Percentiles rank a stretch among this genome's conserved stretches.
Conservation (phyloP, 1,284 basidiomycete genomes). For the Papiliotrema flavescens region DNA sequence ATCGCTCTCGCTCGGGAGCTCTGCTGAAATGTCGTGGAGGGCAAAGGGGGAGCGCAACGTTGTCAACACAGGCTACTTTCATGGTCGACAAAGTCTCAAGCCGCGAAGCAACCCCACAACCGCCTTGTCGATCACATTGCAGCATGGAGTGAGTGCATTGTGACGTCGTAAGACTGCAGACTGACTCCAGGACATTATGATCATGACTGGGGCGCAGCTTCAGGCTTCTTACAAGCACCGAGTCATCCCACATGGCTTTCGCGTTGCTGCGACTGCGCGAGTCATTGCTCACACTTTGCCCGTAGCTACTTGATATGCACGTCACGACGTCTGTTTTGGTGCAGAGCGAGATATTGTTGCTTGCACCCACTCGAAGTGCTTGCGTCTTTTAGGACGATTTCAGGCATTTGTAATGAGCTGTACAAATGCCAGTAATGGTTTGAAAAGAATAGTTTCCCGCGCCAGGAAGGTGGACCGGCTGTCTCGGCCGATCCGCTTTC, state of each 20-base stretch:
- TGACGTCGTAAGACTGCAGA: too few species aligned
- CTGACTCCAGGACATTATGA: conserved; percentile 33
- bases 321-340: too few species aligned
- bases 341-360: too few species aligned
- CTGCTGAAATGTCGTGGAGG: conserved; percentile 39
- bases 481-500: too few species aligned
- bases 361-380: too few species aligned
- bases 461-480: too few species aligned
- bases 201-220: conserved; percentile 37
- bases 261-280: conserved; percentile 39
- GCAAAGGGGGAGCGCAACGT: conserved; percentile 14
- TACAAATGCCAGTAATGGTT: too few species aligned
- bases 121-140: conserved; percentile 23
- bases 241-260: conserved; percentile 32
- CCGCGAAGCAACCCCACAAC: neutral
- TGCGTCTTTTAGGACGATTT: too few species aligned
- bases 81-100: conserved; percentile 1
- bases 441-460: too few species aligned
- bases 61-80: conserved; percentile 7
- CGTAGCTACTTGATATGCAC: neutral
- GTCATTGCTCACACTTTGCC: neutral
- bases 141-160: conserved; percentile 29
- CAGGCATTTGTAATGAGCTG: too few species aligned
- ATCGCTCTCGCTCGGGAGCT: conserved; percentile 33
- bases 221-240: conserved; percentile 37